phyloP scores from a whole-genome alignment of 2,329 filamentous ascomycete genomes.

The Hymenoscyphus fructigenus region DNA sequence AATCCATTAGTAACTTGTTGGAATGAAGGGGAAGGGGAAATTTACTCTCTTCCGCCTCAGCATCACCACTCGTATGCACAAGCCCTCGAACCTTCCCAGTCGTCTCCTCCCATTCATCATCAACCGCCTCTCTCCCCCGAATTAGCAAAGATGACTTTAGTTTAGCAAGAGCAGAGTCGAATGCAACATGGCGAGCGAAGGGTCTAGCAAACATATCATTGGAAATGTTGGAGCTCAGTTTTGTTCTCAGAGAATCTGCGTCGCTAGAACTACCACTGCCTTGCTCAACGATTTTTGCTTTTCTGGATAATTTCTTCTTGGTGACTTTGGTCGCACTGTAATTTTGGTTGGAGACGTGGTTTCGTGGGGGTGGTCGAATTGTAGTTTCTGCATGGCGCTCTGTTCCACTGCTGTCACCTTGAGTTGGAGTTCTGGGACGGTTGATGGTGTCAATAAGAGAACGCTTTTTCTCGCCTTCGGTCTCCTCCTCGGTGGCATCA shows the following conservation, averaged over 20 bases:
- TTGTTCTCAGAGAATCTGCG: not conserved
- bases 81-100: slow-evolving; percentile 21
- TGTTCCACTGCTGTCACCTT: not conserved
- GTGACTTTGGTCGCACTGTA: not conserved
- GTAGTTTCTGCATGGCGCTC: not conserved
- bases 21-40: not conserved
- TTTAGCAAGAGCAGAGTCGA: not conserved
- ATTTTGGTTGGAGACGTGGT: not conserved
- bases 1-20: not conserved
- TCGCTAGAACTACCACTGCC: not conserved
- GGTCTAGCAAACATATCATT: not conserved
- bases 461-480: not conserved
- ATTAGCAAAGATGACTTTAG: not conserved
- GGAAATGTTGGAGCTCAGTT: not conserved
- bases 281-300: not conserved
- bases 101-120: slow-evolving; percentile 24
- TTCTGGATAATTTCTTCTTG: not conserved
- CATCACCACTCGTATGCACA: slow-evolving; percentile 17
- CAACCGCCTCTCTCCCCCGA: not conserved
- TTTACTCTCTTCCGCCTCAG: slow-evolving; percentile 26
- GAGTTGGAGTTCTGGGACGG: not conserved
- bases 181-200: not conserved
- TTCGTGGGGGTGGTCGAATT: not conserved
- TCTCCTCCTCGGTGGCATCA: not conserved
- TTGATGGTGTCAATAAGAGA: not conserved